Percentiles rank a stretch among this genome's conserved stretches.
phyloP scores from a whole-genome alignment of 1,139 yeast genomes.

The Suhomyces anneliseae region DNA sequence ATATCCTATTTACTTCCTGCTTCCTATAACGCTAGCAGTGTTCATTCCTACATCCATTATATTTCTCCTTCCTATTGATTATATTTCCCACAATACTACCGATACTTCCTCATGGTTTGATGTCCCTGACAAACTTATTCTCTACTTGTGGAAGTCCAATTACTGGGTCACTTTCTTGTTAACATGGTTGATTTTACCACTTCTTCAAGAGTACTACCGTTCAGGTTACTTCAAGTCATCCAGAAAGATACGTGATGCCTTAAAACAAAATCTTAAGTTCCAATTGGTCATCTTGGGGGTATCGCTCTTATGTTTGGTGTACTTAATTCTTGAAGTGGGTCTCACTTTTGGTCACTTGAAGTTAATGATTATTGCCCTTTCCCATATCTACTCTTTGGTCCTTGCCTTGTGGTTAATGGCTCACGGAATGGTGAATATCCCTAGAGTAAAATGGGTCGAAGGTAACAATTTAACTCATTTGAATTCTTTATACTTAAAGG shows the following conservation, averaged over 20 bases:
- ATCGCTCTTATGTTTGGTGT: conserved; percentile 56
- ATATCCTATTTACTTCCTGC: conserved; percentile 35
- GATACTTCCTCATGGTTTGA: conserved; percentile 24
- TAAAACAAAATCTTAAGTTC: conserved; percentile 56
- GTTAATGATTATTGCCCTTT: conserved; percentile 68
- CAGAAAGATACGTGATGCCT: conserved; percentile 54
- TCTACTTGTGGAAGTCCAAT: conserved; percentile 65
- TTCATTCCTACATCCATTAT: conserved; percentile 45
- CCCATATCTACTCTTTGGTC: conserved; percentile 77
- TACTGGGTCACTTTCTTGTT: conserved; percentile 79
- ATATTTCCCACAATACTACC: conserved; percentile 32
- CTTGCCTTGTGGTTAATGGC: conserved; percentile 84
- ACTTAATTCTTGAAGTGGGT: conserved; percentile 62
- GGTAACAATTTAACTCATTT: conserved; percentile 44
- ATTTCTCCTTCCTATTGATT: conserved; percentile 43
- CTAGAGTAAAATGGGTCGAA: conserved; percentile 56
- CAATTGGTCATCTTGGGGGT: conserved; percentile 58
- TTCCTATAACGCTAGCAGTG: conserved; percentile 42
- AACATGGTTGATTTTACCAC: conserved; percentile 74
- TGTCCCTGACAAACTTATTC: conserved; percentile 45
- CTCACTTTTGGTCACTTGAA: conserved; percentile 58
- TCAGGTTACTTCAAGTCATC: conserved; percentile 61
- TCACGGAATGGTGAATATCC: conserved; percentile 72
- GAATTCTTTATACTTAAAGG: conserved; percentile 48
- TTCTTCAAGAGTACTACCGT: conserved; percentile 68